Conservation (phyloP, 345 rosid species). For the Pugionium dolabratum region DNA sequence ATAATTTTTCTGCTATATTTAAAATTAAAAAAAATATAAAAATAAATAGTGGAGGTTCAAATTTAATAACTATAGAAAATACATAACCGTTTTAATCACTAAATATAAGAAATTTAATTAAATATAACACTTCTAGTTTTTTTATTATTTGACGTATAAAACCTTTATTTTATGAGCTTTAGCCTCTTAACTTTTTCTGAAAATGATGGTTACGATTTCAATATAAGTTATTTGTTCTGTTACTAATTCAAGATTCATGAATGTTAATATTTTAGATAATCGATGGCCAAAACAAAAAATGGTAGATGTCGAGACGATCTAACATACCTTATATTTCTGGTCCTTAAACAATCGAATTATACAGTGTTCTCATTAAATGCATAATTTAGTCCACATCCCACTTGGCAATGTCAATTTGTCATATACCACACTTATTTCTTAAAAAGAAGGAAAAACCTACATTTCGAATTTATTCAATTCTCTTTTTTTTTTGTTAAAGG, state of each 20-base stretch:
- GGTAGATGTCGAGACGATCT: not conserved
- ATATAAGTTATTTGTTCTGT: not conserved
- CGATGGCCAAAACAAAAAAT: not conserved
- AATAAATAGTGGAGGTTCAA: too few relatives aligned
- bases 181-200: too few relatives aligned
- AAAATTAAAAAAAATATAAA: too few relatives aligned
- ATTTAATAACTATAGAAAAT: too few relatives aligned
- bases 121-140: too few relatives aligned
- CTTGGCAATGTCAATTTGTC: slow-evolving; percentile 17
- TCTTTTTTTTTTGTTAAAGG: too few relatives aligned
- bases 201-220: too few relatives aligned
- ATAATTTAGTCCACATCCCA: slow-evolving; percentile 9
- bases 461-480: slow-evolving; percentile 2
- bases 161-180: too few relatives aligned
- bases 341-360: not conserved
- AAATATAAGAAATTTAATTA: too few relatives aligned
- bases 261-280: not conserved
- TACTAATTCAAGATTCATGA: not conserved
- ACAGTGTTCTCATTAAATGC: slow-evolving; percentile 1
- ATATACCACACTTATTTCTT: not conserved
- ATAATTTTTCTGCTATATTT: too few relatives aligned
- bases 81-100: too few relatives aligned
- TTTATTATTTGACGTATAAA: too few relatives aligned
- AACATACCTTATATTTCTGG: not conserved
- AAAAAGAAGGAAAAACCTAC: not conserved